Percentiles rank a stretch among this genome's conserved stretches.
These are phyloP conservation scores for Acacia acuminata DNA, from an alignment of 306 rosid species.

Conservation along the genomic window DNA sequence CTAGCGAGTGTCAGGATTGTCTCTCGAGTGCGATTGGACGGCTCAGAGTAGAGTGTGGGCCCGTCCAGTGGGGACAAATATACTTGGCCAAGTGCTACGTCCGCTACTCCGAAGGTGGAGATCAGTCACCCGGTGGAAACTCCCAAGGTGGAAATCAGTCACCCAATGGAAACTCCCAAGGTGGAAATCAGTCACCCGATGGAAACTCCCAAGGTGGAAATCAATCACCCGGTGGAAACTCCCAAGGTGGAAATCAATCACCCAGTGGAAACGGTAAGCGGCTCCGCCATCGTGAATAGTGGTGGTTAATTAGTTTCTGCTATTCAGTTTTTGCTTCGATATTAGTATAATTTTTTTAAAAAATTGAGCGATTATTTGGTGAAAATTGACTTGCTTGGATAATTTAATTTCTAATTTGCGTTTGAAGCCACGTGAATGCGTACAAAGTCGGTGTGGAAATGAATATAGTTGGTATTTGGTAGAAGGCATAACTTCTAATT, in stretches of 20 bases:
- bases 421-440: conserved; percentile 25
- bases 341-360: background rate
- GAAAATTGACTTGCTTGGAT: conserved; percentile 23
- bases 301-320: conserved; percentile 30
- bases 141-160: conserved; percentile 47
- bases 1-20: conserved; percentile 80
- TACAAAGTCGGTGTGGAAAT: conserved; percentile 12
- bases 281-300: conserved; percentile 33
- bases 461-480: background rate
- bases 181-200: conserved; percentile 34
- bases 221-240: conserved; percentile 32
- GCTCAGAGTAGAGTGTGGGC: conserved; percentile 70
- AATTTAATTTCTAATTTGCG: conserved; percentile 11
- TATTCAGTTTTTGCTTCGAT: background rate
- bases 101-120: conserved; percentile 58
- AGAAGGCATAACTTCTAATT: background rate
- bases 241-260: conserved; percentile 30
- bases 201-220: too few relatives aligned
- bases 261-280: conserved; percentile 45
- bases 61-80: conserved; percentile 59
- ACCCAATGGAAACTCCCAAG: background rate
- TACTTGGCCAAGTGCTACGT: conserved; percentile 92
- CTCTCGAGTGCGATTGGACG: conserved; percentile 71
- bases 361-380: background rate
- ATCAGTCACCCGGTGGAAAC: background rate